A percentile compares a stretch with the other conserved stretches of the same genome.
phyloP scores from a whole-genome alignment of 176 grass and related monocot species.

The Carex cristatella region DNA sequence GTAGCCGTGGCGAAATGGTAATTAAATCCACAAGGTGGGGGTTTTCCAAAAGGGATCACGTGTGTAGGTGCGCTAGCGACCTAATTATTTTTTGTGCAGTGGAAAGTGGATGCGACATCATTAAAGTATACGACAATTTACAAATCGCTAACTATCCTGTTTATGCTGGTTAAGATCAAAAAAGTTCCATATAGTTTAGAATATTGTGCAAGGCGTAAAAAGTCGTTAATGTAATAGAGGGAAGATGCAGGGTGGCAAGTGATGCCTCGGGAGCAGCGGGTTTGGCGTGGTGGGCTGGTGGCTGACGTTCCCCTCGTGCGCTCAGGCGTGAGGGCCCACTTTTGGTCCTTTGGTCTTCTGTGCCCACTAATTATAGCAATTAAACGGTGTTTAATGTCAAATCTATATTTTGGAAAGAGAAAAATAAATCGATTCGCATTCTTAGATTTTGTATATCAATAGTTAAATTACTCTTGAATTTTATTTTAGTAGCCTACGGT shows the following conservation, averaged over 20 bases:
- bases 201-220: neutral
- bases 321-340: neutral
- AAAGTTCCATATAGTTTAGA: neutral
- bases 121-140: neutral
- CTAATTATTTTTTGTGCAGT: neutral
- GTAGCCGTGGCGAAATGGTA: neutral
- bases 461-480: no score
- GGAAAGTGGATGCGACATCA: neutral
- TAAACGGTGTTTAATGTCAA: neutral
- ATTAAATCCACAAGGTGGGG: neutral
- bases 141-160: neutral
- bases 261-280: neutral
- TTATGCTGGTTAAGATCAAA: neutral
- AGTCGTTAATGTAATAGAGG: neutral
- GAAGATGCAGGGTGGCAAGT: neutral
- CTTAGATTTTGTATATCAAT: no score
- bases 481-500: no score
- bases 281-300: constrained; percentile 16
- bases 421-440: no score
- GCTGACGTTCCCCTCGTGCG: constrained; percentile 39
- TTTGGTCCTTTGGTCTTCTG: neutral
- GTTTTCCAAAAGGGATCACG: neutral
- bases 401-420: no score
- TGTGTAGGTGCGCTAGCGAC: constrained; percentile 17
- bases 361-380: neutral